Conservation (phyloP, 2,329 filamentous ascomycete species). For the Bipolaris cookei region DNA sequence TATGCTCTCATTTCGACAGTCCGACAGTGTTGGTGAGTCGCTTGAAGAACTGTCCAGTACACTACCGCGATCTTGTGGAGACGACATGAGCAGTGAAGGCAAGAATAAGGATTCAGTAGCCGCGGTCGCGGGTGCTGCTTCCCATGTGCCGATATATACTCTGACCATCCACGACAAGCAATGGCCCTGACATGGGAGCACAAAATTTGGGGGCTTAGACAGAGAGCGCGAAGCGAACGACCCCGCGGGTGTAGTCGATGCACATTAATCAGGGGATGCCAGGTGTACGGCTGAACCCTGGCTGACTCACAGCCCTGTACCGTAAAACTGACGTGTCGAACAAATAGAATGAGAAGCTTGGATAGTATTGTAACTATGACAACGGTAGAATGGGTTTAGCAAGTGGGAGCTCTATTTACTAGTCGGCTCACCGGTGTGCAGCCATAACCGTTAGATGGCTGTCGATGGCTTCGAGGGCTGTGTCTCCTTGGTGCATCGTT, state of each 20-base stretch:
- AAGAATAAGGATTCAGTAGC: constrained; percentile 22
- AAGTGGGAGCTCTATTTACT: constrained; percentile 23
- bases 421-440: constrained; percentile 38
- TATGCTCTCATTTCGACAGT: constrained; percentile 26
- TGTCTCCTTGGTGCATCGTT: constrained; percentile 32
- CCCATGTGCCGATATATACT: constrained; percentile 40
- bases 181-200: constrained; percentile 17
- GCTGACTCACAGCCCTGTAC: constrained; percentile 42
- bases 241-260: constrained; percentile 27
- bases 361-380: constrained; percentile 13
- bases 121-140: constrained; percentile 25
- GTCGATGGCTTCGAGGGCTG: constrained; percentile 28
- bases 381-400: constrained; percentile 18
- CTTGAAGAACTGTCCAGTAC: constrained; percentile 39
- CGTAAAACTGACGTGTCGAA: constrained; percentile 22
- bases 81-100: constrained; percentile 27
- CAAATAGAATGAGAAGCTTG: constrained; percentile 27
- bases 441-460: constrained; percentile 19
- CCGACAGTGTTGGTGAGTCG: constrained; percentile 39
- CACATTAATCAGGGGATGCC: constrained; percentile 33
- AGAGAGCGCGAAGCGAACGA: constrained; percentile 31
- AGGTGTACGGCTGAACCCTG: constrained; percentile 32
- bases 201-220: constrained; percentile 4
- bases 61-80: constrained; percentile 26
- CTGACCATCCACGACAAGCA: constrained; percentile 19